Conservation (phyloP, 192 early-diverging fungal genomes). For the Backusella sp. region DNA sequence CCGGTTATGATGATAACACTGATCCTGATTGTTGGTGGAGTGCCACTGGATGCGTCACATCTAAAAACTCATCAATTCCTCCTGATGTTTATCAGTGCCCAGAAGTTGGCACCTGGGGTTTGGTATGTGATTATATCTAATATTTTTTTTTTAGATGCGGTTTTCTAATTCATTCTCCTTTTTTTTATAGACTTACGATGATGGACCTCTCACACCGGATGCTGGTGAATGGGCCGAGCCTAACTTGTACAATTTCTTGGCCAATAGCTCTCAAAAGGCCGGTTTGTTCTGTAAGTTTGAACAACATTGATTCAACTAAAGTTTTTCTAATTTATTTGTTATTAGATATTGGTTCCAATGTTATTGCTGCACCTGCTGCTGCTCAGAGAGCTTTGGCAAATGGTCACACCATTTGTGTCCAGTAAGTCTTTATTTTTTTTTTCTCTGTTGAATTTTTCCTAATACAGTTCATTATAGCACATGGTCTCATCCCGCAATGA, state of each 20-base stretch:
- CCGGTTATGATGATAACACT: slow-evolving; percentile 23
- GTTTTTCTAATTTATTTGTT: neutral
- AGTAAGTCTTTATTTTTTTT: slow-evolving; percentile 18
- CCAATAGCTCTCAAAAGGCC: slow-evolving; percentile 40
- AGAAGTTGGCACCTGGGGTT: slow-evolving; percentile 25
- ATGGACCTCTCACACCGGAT: slow-evolving; percentile 32
- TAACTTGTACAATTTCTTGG: slow-evolving; percentile 40
- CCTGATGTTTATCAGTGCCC: slow-evolving; percentile 37
- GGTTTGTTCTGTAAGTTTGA: slow-evolving; percentile 34
- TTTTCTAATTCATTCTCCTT: neutral
- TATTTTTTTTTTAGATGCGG: neutral
- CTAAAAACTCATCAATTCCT: slow-evolving; percentile 32
- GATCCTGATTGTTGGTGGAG: slow-evolving; percentile 42
- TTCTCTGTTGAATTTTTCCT: neutral
- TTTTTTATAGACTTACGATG: slow-evolving; percentile 26
- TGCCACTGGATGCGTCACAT: slow-evolving; percentile 19
- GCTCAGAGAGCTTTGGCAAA: slow-evolving; percentile 32
- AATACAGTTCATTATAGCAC: slow-evolving; percentile 32
- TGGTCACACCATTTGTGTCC: slow-evolving; percentile 62
- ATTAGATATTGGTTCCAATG: slow-evolving; percentile 45
- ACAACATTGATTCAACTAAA: neutral
- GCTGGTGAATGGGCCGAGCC: slow-evolving; percentile 32
- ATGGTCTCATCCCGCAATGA: slow-evolving; percentile 59
- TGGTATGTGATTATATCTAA: slow-evolving; percentile 12
- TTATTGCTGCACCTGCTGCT: slow-evolving; percentile 34